Evolutionary conservation across 805 yeast species (phyloP), one percentile per base, ranked within the genome.

Genomic region (Cyberlindnera mycetangii): DNA sequence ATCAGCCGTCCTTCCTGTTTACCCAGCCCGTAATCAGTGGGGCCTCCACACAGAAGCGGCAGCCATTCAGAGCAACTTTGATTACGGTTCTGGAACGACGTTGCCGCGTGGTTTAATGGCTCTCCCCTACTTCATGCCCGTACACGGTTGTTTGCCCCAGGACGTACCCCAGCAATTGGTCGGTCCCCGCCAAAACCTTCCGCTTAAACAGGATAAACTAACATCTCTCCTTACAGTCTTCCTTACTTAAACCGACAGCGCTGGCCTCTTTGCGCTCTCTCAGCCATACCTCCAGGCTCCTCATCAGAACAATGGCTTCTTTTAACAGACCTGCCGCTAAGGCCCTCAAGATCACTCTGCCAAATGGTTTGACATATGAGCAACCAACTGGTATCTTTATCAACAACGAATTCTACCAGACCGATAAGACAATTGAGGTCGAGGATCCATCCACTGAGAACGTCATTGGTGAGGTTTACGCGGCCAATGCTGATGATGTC

Each of bases 361-460:
- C 90, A 50, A 83, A 80, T 52, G 90, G 90, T 21, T 53, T 68
- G 25, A 68, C 72, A 28, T 85, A 83, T 60, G 73, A 78, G 41
- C 95, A 86, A 70, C 96, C 96, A 56, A 82, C 85, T 10, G 97
- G 97, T 51, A 70, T 90, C 56, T 90, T 87, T 74, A 88, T 90
- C 65, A 84, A 88, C 72, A 87, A 87, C 67, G 87, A 87, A 65
- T 88, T 85, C 59, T 82, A 83, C 44, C 57, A 69, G 39, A 75
- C 76, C 43, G 77, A 75, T 43, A 70, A 76, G 58, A 78, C 81
- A n/a, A 69, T 85, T 47, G 61, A 68, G 5, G 77, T 74, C 14
- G 75, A 76, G 42, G 68, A 73, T 46, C 86, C 86, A 41, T 68
- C 84, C 5, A 84, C 88, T 12, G 87, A 79, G 54, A 81, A 80